phyloP scores from a whole-genome alignment of 768 basidiomycete species.

The Exidia glandulosa region DNA sequence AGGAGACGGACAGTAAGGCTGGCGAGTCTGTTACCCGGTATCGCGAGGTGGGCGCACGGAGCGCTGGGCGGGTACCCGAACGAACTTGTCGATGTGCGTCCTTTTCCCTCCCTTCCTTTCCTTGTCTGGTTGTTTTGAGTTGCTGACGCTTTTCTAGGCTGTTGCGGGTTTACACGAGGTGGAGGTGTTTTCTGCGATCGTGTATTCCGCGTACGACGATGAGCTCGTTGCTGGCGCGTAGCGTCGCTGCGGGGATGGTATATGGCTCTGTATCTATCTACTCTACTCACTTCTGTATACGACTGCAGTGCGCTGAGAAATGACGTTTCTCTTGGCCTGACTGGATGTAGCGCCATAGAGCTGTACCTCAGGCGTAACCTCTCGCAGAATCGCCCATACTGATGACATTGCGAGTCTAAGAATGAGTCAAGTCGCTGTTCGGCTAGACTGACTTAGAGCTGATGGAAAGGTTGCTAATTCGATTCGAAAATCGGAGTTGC shows the following conservation, averaged over 20 bases:
- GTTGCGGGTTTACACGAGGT: constrained; percentile 57
- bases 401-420: no score
- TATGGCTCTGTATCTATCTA: not conserved
- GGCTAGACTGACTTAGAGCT: no score
- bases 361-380: no score
- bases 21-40: constrained; percentile 68
- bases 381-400: no score
- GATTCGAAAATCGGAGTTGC: no score
- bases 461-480: no score
- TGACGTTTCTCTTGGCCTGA: no score
- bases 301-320: no score
- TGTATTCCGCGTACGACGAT: constrained; percentile 62
- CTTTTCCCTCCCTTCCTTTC: not conserved
- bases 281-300: no score
- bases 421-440: no score
- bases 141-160: constrained; percentile 29
- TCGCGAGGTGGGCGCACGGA: constrained; percentile 67
- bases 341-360: no score
- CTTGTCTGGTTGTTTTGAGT: not conserved
- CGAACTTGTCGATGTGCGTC: constrained; percentile 64
- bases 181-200: constrained; percentile 56
- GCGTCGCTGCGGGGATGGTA: not conserved
- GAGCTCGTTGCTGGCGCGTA: not conserved
- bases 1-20: constrained; percentile 35
- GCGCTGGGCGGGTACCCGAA: constrained; percentile 63